Evolutionary conservation across 2,329 filamentous ascomycete species (phyloP).

Genomic region (Dichotomopilus funicola): DNA sequence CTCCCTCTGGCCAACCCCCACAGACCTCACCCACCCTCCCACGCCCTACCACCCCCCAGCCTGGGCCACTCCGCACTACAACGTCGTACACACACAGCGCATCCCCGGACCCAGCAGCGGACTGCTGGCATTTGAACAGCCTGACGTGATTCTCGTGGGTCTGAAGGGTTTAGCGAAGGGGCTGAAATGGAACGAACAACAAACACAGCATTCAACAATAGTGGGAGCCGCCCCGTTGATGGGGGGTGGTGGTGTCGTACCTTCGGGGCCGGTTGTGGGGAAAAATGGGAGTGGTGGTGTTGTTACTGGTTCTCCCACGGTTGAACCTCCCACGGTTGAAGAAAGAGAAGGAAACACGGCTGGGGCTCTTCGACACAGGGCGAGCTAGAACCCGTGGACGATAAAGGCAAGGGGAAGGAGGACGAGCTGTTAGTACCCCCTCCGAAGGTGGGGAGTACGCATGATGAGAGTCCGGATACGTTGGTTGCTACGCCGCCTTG

Average conservation of each 20-base stretch:
- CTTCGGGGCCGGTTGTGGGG: too few relatives aligned
- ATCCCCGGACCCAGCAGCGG: constrained; percentile 37
- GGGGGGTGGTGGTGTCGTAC: too few relatives aligned
- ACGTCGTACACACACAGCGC: constrained; percentile 38
- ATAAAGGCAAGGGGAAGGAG: constrained; percentile 1
- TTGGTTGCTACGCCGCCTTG: constrained; percentile 22
- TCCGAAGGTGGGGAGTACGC: constrained; percentile 5
- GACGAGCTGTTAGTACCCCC: not conserved
- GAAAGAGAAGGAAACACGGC: too few relatives aligned
- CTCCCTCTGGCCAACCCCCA: not conserved
- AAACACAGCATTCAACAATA: too few relatives aligned
- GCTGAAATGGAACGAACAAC: constrained; percentile 32
- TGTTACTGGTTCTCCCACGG: too few relatives aligned
- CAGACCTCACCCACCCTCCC: constrained; percentile 17
- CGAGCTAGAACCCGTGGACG: not conserved
- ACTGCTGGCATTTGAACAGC: constrained; percentile 43
- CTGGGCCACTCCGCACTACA: constrained; percentile 42
- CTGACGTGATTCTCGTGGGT: constrained; percentile 39
- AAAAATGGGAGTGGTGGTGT: too few relatives aligned
- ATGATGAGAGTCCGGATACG: constrained; percentile 24
- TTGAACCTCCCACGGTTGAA: too few relatives aligned
- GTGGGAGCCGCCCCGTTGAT: too few relatives aligned
- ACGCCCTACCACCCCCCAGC: constrained; percentile 39
- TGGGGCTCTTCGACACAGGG: too few relatives aligned
- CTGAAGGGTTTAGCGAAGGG: constrained; percentile 36